phyloP scores from a whole-genome alignment of 2,329 filamentous ascomycete species.

The Ceratocystis papillata region DNA sequence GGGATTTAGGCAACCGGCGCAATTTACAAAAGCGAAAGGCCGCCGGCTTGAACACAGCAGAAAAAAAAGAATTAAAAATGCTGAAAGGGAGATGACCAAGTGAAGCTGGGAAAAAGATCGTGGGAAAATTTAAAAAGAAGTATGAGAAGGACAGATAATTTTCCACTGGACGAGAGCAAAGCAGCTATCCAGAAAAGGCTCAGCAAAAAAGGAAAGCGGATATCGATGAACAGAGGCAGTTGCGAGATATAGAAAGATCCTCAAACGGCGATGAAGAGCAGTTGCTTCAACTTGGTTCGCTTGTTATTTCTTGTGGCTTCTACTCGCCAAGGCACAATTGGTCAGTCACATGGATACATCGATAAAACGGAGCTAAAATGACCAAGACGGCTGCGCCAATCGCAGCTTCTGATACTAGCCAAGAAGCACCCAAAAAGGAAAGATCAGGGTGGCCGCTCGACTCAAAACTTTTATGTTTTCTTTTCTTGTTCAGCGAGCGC shows the following conservation, averaged over 20 bases:
- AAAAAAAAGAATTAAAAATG: conserved; percentile 1
- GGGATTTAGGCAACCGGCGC: background rate
- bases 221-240: background rate
- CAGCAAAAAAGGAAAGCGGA: background rate
- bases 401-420: conserved; percentile 3
- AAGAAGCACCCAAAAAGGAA: conserved; percentile 16
- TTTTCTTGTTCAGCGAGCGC: background rate
- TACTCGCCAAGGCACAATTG: background rate
- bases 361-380: conserved; percentile 16
- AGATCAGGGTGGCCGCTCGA: background rate
- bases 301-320: background rate
- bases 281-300: conserved; percentile 11
- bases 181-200: background rate
- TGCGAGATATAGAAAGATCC: conserved; percentile 14
- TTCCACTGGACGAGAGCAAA: background rate
- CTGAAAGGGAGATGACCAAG: too few relatives aligned
- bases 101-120: background rate
- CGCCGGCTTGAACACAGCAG: conserved; percentile 9
- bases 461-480: background rate
- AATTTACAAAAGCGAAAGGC: background rate
- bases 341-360: conserved; percentile 13
- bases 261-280: conserved; percentile 17
- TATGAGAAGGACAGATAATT: conserved; percentile 3
- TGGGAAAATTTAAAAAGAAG: conserved; percentile 13
- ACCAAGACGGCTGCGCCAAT: conserved; percentile 14